Percentiles rank a stretch among this genome's conserved stretches.
Evolutionary conservation across 306 rosid genomes (phyloP).

Genomic region (Pachyrhizus erosus): DNA sequence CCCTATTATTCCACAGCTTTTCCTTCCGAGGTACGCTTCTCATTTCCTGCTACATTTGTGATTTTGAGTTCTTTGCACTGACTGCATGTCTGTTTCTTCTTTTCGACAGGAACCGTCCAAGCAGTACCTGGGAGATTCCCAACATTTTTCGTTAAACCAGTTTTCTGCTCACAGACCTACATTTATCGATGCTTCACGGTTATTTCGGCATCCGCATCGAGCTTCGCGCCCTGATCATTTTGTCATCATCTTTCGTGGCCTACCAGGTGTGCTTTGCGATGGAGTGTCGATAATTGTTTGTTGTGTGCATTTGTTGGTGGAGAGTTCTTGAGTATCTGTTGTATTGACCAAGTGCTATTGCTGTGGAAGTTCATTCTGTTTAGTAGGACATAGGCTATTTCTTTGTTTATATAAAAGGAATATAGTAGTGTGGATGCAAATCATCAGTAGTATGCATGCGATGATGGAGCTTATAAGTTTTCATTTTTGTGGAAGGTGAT

Average conservation of each 20-base stretch:
- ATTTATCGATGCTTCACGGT: slow-evolving; percentile 53
- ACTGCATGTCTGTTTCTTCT: not conserved
- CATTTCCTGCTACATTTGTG: not conserved
- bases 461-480: not conserved
- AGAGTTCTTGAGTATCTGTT: no score
- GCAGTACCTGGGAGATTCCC: slow-evolving; percentile 46
- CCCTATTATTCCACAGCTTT: slow-evolving; percentile 63
- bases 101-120: slow-evolving; percentile 33
- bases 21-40: slow-evolving; percentile 58
- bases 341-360: not conserved
- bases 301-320: slow-evolving; percentile 13
- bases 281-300: not conserved
- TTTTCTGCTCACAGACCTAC: slow-evolving; percentile 45
- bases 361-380: not conserved
- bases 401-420: slow-evolving; percentile 3
- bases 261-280: slow-evolving; percentile 70
- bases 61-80: no score
- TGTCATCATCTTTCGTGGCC: slow-evolving; percentile 88
- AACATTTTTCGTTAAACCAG: slow-evolving; percentile 35
- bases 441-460: slow-evolving; percentile 14
- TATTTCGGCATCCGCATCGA: slow-evolving; percentile 76
- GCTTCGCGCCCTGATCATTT: slow-evolving; percentile 86
- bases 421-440: slow-evolving; percentile 4
- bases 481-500: not conserved
- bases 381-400: not conserved